Percentiles rank a stretch among this genome's conserved stretches.
These are phyloP conservation scores for Colletotrichum liriopes DNA, from an alignment of 2,329 filamentous ascomycete species.

Conservation along the genomic window DNA sequence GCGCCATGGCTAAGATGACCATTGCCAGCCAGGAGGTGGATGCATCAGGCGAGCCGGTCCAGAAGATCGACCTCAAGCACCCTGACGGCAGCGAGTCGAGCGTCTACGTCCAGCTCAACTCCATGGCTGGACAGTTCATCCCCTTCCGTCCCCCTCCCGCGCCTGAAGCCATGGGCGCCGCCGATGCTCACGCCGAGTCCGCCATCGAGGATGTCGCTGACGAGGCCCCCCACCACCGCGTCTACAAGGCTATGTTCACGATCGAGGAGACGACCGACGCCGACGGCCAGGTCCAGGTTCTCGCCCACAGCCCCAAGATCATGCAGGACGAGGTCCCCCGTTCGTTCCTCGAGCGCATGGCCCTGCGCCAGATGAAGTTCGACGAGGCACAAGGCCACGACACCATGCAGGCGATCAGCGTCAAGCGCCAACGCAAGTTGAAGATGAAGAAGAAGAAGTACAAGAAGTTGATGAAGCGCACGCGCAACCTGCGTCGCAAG, in stretches of 20 bases:
- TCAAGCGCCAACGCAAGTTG: conserved; percentile 91
- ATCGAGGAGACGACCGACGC: conserved; percentile 77
- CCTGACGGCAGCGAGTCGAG: conserved; percentile 71
- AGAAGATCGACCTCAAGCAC: conserved; percentile 68
- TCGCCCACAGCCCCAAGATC: conserved; percentile 73
- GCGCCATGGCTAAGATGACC: conserved; percentile 69
- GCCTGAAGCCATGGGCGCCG: conserved; percentile 72
- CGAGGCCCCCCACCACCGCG: conserved; percentile 60
- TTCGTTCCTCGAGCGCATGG: conserved; percentile 80
- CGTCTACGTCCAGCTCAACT: conserved; percentile 77
- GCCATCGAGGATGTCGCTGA: conserved; percentile 56
- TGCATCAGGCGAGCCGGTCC: conserved; percentile 61
- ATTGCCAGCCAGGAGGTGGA: conserved; percentile 61
- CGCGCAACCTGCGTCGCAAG: conserved; percentile 89
- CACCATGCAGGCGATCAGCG: conserved; percentile 86
- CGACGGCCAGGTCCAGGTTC: conserved; percentile 72
- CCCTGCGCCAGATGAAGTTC: conserved; percentile 73
- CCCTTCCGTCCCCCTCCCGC: conserved; percentile 90
- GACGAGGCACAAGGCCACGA: conserved; percentile 66
- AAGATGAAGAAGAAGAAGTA: conserved; percentile 99
- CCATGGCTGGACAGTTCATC: conserved; percentile 78
- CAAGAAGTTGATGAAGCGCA: conserved; percentile 98
- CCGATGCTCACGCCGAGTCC: conserved; percentile 50
- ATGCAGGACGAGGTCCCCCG: conserved; percentile 65
- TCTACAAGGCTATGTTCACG: conserved; percentile 76